Evolutionary conservation across 2,329 filamentous ascomycete species (phyloP), one percentile per base, ranked within the genome.

Genomic region (Alternaria metachromatica): DNA sequence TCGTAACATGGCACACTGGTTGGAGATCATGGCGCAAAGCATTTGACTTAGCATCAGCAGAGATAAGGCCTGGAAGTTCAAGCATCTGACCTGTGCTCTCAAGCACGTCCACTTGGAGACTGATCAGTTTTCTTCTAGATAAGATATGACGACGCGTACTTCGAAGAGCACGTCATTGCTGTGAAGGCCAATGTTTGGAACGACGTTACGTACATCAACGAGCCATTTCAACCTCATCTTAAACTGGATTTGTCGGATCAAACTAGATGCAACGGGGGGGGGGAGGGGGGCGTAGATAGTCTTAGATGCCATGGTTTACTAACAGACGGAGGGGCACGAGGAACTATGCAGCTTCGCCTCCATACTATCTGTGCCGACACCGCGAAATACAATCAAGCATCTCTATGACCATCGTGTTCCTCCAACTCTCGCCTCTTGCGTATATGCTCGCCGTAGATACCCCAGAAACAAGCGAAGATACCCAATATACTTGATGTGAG

Each of bases 401-500:
- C 76, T 6, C 73, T 70, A 61, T 78, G 74, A 20, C 67, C 63
- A 30, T 74, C 72, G n/a, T 70, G 63, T 45, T 79, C 73, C 62
- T 76, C 76, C 44, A 78, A 71, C 23, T 72, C 73, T 46, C 73
- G 71, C 56, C 68, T 76, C 71, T 74, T 76, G 23, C 74, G 60
- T 9, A 65, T 63, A 43, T 83, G 81, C 76, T 91, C 88, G 64
- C 88, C 84, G 58, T 84, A 83, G 59, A 95, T 93, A 26, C 89
- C 88, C 85, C 87, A 92, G 28, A 96, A 78, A 56, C 89, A 92
- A 41, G 94, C 87, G 0, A 83, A 78, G 1, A 96, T 83, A 0
- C 92, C 94, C 2, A 90, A 72, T 0, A 90, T 77, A 66, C 92
- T 94, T 0, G 92, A 89, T 20, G 84, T 84, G 13, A 96, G 85